A percentile compares a stretch with the other conserved stretches of the same genome.
Evolutionary conservation across 352 stramenopile genomes (phyloP).

Genomic region (Peronospora destructor): DNA sequence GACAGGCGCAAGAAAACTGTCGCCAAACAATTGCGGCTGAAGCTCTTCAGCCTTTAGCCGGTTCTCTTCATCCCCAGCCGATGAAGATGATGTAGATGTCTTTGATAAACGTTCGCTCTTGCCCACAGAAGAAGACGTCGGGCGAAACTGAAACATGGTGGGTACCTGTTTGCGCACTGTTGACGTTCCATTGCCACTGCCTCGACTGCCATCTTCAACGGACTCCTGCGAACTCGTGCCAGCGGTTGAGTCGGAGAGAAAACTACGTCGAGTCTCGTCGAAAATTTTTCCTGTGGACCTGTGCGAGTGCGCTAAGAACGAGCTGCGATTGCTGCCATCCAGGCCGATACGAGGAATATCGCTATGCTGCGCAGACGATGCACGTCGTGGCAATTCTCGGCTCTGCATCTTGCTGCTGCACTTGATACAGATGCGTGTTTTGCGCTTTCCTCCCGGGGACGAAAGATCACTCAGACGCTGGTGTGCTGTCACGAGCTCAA

Average conservation of each 20-base stretch:
- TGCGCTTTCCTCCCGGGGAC: conserved; percentile 49
- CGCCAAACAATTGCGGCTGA: conserved; percentile 25
- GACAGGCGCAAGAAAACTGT: conserved; percentile 19
- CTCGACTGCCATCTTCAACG: conserved; percentile 23
- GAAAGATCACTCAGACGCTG: conserved; percentile 28
- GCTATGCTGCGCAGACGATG: conserved; percentile 29
- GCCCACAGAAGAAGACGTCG: conserved; percentile 30
- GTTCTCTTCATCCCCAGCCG: conserved; percentile 31
- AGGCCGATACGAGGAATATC: conserved; percentile 27
- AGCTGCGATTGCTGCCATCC: conserved; percentile 26
- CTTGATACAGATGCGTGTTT: conserved; percentile 69
- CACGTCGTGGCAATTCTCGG: conserved; percentile 45
- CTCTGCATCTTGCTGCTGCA: conserved; percentile 61
- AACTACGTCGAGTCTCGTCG: conserved; percentile 30
- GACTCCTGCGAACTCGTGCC: conserved; percentile 30
- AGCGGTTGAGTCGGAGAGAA: conserved; percentile 30
- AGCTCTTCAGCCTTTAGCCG: conserved; percentile 31
- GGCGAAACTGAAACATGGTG: conserved; percentile 63
- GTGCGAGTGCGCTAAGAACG: conserved; percentile 23
- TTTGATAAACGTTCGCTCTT: conserved; percentile 37
- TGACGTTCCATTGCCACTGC: conserved; percentile 28
- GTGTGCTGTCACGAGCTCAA: conserved; percentile 60
- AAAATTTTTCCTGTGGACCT: conserved; percentile 20
- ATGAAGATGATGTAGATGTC: conserved; percentile 27
- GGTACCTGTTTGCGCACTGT: conserved; percentile 34